Conservation (phyloP, 495 filamentous ascomycete species). For the Penicillium pulvis region DNA sequence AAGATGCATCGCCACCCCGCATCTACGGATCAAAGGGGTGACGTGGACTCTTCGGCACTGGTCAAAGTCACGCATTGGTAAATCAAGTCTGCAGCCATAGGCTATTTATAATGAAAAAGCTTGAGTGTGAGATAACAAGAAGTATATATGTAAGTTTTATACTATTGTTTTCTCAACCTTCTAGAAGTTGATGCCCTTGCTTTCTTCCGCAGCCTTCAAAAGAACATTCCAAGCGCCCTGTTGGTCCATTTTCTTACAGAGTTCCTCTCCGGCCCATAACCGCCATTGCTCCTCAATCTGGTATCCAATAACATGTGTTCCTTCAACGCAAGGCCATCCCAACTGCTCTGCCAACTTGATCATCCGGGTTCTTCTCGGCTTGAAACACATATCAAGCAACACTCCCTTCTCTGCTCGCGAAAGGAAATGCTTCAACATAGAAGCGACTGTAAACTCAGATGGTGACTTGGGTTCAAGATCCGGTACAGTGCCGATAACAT, state of each 20-base stretch:
- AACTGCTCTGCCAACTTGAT: conserved; percentile 48
- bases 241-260: conserved; percentile 47
- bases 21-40: neutral
- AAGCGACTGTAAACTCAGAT: conserved; percentile 51
- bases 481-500: conserved; percentile 63
- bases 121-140: too few species aligned
- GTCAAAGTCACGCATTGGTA: too few species aligned
- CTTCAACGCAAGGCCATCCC: conserved; percentile 63
- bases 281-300: conserved; percentile 68
- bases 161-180: neutral
- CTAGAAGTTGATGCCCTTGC: conserved; percentile 32
- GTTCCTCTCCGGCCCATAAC: conserved; percentile 56
- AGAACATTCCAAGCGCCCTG: conserved; percentile 50
- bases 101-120: too few species aligned
- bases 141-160: neutral
- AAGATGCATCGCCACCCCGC: neutral
- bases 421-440: conserved; percentile 55
- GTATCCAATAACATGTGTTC: conserved; percentile 66
- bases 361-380: conserved; percentile 63
- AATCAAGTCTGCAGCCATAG: too few species aligned
- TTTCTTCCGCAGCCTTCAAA: conserved; percentile 35
- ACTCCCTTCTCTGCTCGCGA: conserved; percentile 49
- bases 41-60: too few species aligned
- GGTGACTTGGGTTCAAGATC: conserved; percentile 59
- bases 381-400: conserved; percentile 74